Base-by-base conservation (phyloP, 164 flowering plant genomes). In the Nymphaea colorata region DNA sequence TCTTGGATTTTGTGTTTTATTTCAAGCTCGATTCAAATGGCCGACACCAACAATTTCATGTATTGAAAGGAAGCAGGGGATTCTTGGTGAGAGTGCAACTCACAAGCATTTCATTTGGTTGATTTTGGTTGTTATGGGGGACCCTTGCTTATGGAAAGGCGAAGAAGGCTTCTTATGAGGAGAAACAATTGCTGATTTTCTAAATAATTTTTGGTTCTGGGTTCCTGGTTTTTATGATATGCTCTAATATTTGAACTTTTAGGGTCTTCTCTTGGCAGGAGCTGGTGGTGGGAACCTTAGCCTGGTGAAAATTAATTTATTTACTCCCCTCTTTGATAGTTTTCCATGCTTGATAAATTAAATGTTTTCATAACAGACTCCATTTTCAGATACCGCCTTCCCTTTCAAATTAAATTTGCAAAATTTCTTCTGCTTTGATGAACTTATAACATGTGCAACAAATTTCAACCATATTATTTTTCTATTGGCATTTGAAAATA, bases 201-300 rank as follows among this genome's bases (percentile, higher is more conserved):
- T n/a, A 10, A 10, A n/a, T 36, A 61, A 3, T 10, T 51, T 51
- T 44, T 43, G 6, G 36, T 42, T 2, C 5, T 67, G 41, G 14
- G 57, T 15, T 41, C 16, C 62, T 43, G 2, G 18, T 45, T 16
- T 25, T 45, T 6, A 42, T 71, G 65, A 63, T 45, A 18, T 43
- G 43, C 63, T 42, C 59, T 67, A n/a, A 59, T 41, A 41, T 68
- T 61, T 45, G 18, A 67, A 17, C 42, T 62, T 59, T 17, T 67
- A 87, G 96, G 97, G 97, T 4, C 66, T 87, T 45, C 84, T 90
- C 75, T 68, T 89, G 72, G 89, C 88, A 66, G 88, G 79, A 53
- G 86, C 79, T 67, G 81, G 80, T 42, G 83, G 83, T 45, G 85
- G 79, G 64, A 90, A 77, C 74, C 77, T 89, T 10, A 89, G 87